Evolutionary conservation across 768 basidiomycete species (phyloP), one percentile per base, ranked within the genome.

Genomic region (Lactarius hatsudake): DNA sequence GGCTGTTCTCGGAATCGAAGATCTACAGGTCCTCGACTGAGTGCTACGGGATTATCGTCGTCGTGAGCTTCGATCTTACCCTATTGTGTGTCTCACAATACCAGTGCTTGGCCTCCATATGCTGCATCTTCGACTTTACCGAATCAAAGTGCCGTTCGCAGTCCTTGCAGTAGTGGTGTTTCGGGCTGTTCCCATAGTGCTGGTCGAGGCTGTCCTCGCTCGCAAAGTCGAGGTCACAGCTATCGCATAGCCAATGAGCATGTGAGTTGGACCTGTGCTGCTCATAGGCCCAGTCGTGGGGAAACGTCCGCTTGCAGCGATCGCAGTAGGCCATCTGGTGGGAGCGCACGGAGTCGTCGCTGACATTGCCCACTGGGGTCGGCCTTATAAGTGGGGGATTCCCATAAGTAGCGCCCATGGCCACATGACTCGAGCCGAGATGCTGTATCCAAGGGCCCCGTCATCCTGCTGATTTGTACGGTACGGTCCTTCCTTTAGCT

Each of bases 1-100:
- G 72, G 1, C 80, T 83, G 7, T 60, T 0, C 0, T 75, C 77
- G 61, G 72, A 78, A 62, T 69, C 68, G 74, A 87, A 85, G 63
- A 84, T 65, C 67, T 67, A 36, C 3, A 30, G 13, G 5, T 18
- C 34, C n/a, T 12, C 6, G 23, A 53, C 55, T 51, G 23, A 51
- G 48, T 12, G n/a, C 48, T 48, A 51, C 12, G 23, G 48, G 23
- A 26, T 51, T 26, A 26, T 51, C 23, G 12, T 51, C 23, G 9
- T 51, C 23, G 30, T 30, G 7, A 3, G 17, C 18, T 3, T 3
- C 15, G 18, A 10, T 48, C 63, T 59, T 32, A 64, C 63, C 58
- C 34, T 38, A 1, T 53, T 28, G 18, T 64, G 63, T 26, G 18
- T 30, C 30, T 59, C 32, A 42, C 64, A 65, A 10, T 59, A 59